Base-by-base conservation (phyloP, 2,329 filamentous ascomycete genomes). In the Colletotrichum eleusines region DNA sequence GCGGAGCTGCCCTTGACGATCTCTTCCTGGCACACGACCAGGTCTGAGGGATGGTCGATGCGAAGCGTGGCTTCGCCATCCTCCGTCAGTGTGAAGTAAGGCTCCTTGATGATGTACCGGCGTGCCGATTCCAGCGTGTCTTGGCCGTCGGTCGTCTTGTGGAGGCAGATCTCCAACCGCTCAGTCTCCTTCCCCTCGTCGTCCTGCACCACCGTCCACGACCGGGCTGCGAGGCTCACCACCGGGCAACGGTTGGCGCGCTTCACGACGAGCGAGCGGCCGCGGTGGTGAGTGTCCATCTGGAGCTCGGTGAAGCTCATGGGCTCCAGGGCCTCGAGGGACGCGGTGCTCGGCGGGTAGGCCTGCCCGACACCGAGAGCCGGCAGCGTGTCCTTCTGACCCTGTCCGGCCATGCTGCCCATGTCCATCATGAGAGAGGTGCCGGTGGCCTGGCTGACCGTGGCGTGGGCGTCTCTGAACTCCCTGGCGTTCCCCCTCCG, bases 71-170 rank as follows among this genome's bases (percentile, higher is more conserved):
- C 79, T 14, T 81, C 76, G 5, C 82, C 83, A 48, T 83, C 76
- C 16, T 75, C 76, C 62, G 79, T 83, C 0, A 82, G 55, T 16
- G 84, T 86, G 69, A 86, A 81, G 66, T 83, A 87, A 0, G 85
- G 85, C 71, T 88, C 86, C 64, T 86, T 87, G 18, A 88, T 74
- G 5, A 84, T 42, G 7, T 86, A 75, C 0, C 78, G 73, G 1
- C 77, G 72, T 73, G 74, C 50, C 66, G 76, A 57, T 78, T 82
- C 80, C 7, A 83, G 66, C 1, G 79, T 54, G 9, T 83, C 80
- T 31, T 75, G 53, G 0, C 78, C 78, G 42, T 60, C 76, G 62
- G 31, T 80, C 62, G 72, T 78, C 71, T 78, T 81, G 50, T 82
- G 81, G 26, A 83, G 61, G 38, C 75, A 79, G 0, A 77, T 20